Conservation (phyloP, 1,139 yeast genomes). For the Scheffersomyces segobiensis region DNA sequence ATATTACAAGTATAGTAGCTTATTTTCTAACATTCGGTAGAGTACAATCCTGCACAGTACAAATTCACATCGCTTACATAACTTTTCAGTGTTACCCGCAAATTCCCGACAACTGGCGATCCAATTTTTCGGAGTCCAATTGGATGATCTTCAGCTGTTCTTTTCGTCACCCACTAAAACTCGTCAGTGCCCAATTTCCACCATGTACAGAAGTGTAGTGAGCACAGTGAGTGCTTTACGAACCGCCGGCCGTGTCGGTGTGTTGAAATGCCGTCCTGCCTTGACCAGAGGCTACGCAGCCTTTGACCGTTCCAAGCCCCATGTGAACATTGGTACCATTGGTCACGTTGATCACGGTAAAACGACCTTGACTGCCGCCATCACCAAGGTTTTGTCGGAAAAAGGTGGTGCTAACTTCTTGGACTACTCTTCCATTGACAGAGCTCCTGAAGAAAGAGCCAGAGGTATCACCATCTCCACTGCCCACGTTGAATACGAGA, state of each 20-base stretch:
- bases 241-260: conserved; percentile 15
- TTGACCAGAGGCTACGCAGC: conserved; percentile 57
- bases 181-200: background rate
- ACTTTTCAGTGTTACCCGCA: background rate
- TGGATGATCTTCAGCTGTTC: background rate
- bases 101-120: background rate
- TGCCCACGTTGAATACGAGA: conserved; percentile 89
- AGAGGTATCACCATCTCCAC: conserved; percentile 99
- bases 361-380: conserved; percentile 97
- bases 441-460: conserved; percentile 99
- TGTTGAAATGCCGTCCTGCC: conserved; percentile 23
- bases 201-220: conserved; percentile 20
- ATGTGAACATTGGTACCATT: conserved; percentile 91
- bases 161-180: background rate
- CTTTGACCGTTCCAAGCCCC: conserved; percentile 92
- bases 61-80: background rate
- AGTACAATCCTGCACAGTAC: background rate
- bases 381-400: conserved; percentile 88
- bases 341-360: conserved; percentile 98
- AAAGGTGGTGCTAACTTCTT: conserved; percentile 91
- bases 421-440: conserved; percentile 92
- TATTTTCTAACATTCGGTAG: background rate
- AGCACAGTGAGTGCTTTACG: conserved; percentile 16
- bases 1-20: background rate
- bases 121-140: background rate